These are phyloP conservation scores for Thraustotheca clavata DNA, from an alignment of 352 stramenopile genomes.

Conservation along the genomic window DNA sequence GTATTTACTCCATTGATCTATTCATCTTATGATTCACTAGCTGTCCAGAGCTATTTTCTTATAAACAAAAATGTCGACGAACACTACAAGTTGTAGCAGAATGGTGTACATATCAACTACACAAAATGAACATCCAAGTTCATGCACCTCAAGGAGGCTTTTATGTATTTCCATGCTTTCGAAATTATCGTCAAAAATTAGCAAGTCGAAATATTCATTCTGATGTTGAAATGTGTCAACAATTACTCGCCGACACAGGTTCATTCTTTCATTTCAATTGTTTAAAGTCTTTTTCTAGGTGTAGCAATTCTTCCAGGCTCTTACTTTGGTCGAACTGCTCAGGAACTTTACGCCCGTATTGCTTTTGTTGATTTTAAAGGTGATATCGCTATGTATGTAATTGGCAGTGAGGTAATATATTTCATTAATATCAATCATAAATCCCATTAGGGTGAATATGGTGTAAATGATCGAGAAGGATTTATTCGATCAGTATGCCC, in stretches of 20 bases:
- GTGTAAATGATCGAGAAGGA: constrained; percentile 59
- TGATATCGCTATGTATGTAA: constrained; percentile 77
- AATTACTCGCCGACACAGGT: constrained; percentile 69
- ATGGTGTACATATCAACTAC: constrained; percentile 75
- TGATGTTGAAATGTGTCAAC: constrained; percentile 64
- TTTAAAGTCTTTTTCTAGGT: constrained; percentile 9
- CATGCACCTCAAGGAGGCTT: constrained; percentile 70
- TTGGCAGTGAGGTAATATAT: constrained; percentile 73
- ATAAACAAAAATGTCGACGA: constrained; percentile 77
- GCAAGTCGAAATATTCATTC: constrained; percentile 51
- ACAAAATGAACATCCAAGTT: constrained; percentile 77
- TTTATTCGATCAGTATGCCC: constrained; percentile 85
- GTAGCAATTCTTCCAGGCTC: constrained; percentile 80
- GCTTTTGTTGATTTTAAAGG: constrained; percentile 86
- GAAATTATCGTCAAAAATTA: constrained; percentile 54
- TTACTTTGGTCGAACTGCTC: constrained; percentile 60
- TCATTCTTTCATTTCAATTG: neutral
- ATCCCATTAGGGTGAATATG: constrained; percentile 48
- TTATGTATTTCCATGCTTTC: constrained; percentile 80
- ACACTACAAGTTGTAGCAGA: constrained; percentile 73
- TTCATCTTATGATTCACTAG: constrained; percentile 25
- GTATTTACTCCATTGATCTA: constrained; percentile 31
- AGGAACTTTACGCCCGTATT: constrained; percentile 72
- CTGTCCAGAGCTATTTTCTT: constrained; percentile 61
- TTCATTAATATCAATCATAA: constrained; percentile 8